Percentiles rank a stretch among this genome's conserved stretches.
Evolutionary conservation across 345 rosid species (phyloP).

Genomic region (Eucalyptus cloeziana): DNA sequence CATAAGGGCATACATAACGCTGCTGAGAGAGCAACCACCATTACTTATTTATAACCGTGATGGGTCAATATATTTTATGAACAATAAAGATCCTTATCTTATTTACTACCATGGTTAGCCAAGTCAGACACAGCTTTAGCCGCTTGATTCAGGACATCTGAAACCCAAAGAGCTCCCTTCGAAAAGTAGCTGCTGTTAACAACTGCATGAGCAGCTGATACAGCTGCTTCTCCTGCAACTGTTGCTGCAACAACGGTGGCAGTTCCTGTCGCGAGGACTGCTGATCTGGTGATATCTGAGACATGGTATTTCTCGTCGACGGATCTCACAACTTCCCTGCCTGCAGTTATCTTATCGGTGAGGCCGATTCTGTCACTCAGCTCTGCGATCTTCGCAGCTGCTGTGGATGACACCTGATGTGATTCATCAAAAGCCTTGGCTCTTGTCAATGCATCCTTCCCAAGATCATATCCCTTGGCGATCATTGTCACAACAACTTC

Average conservation of each 20-base stretch:
- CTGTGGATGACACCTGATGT: slow-evolving; percentile 39
- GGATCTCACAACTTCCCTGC: slow-evolving; percentile 48
- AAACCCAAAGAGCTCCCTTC: slow-evolving; percentile 80
- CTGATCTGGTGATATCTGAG: slow-evolving; percentile 52
- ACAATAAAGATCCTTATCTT: not conserved
- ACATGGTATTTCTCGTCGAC: slow-evolving; percentile 64
- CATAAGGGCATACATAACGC: not conserved
- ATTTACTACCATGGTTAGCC: slow-evolving; percentile 32
- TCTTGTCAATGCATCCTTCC: slow-evolving; percentile 58
- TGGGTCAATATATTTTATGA: not conserved
- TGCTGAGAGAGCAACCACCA: not conserved
- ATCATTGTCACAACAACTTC: slow-evolving; percentile 74
- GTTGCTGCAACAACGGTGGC: slow-evolving; percentile 61
- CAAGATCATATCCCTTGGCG: slow-evolving; percentile 56
- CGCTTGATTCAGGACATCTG: slow-evolving; percentile 46
- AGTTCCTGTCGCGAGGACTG: slow-evolving; percentile 55
- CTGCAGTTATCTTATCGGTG: slow-evolving; percentile 43
- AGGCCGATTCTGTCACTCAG: slow-evolving; percentile 60
- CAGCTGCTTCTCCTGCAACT: slow-evolving; percentile 48
- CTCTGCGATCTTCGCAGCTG: slow-evolving; percentile 54
- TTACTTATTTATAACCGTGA: not conserved
- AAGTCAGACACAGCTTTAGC: slow-evolving; percentile 66
- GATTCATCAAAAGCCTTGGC: slow-evolving; percentile 78
- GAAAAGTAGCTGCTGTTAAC: slow-evolving; percentile 73
- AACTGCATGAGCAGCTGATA: slow-evolving; percentile 49